Evolutionary conservation across 2,329 filamentous ascomycete genomes (phyloP), one percentile per base, ranked within the genome.

Genomic region (Colletotrichum musae): DNA sequence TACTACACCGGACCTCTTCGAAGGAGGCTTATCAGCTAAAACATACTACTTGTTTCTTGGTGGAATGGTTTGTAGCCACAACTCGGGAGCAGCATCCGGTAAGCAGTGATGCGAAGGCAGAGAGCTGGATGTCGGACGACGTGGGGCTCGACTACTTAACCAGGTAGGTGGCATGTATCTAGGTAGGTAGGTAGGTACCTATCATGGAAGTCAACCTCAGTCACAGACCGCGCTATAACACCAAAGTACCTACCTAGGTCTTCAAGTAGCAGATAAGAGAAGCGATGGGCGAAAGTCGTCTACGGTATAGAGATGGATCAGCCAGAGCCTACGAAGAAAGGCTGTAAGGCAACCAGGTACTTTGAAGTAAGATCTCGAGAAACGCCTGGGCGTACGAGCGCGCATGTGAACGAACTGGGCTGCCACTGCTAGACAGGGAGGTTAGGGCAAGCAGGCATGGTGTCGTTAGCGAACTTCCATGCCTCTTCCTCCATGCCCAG

Each of bases 121-220:
- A 50, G 15, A 54, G 13, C 51, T n/a, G 28, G n/a, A 56, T 47
- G n/a, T 36, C 36, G 28, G 47, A 45, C 36, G 18, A 70, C 56
- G 45, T 52, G 51, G 57, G 56, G 36, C 56, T 67, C 10, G 6
- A 10, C 7, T 36, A 36, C 7, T 7, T 36, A 36, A 7, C 32
- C 10, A 36, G 7, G 32, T 36, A 36, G 9, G 32, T 36, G 9
- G 32, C 18, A 18, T 24, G 32, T 36, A 10, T 10, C 7, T 36
- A 36, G 6, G 7, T 36, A 36, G 9, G 32, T 36, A 36, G 32
- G 32, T 36, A 36, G 32, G 32, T 36, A 36, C 7, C 7, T 36
- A 36, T 7, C 28, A 36, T 61, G 52, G 52, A 45, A 52, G 36
- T 57, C 43, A 18, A 51, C 39, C 18, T 57, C 21, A 12, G 21